These are phyloP conservation scores for Penicillium psychrosexuale DNA, from an alignment of 2,329 filamentous ascomycete genomes.

Conservation along the genomic window DNA sequence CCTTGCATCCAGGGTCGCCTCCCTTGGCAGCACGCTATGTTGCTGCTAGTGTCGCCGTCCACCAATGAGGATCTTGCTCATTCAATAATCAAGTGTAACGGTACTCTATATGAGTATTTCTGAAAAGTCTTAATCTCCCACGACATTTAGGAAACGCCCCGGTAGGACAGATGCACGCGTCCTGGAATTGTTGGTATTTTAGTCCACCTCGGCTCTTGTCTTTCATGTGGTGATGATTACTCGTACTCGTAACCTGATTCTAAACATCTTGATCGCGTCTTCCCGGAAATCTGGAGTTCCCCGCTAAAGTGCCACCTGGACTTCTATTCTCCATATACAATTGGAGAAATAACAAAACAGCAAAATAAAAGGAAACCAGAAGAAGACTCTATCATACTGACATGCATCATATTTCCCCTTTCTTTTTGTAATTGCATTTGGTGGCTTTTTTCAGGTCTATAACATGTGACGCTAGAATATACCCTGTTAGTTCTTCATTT, in stretches of 20 bases:
- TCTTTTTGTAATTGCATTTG: neutral
- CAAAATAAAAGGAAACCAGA: neutral
- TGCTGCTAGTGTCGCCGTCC: neutral
- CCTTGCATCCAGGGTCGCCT: neutral
- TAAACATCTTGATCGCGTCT: neutral
- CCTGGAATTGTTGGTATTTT: neutral
- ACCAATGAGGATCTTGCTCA: neutral
- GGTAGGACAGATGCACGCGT: neutral
- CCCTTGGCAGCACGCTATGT: neutral
- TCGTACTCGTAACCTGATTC: neutral
- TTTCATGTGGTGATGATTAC: slow-evolving; percentile 2
- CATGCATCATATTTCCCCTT: neutral
- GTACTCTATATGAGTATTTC: neutral
- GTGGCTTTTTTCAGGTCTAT: neutral
- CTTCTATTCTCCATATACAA: neutral
- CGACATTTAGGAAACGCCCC: neutral
- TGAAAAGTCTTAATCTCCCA: neutral
- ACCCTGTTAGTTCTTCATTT: neutral
- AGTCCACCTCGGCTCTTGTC: slow-evolving; percentile 1
- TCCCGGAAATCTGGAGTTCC: neutral
- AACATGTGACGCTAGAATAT: neutral
- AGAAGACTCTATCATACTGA: too few relatives aligned
- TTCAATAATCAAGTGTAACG: neutral
- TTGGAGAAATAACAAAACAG: neutral
- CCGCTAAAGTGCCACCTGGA: neutral